Percentiles rank a stretch among this genome's conserved stretches.
Conservation (phyloP, 805 yeast species). For the Schwanniomyces polymorphus region DNA sequence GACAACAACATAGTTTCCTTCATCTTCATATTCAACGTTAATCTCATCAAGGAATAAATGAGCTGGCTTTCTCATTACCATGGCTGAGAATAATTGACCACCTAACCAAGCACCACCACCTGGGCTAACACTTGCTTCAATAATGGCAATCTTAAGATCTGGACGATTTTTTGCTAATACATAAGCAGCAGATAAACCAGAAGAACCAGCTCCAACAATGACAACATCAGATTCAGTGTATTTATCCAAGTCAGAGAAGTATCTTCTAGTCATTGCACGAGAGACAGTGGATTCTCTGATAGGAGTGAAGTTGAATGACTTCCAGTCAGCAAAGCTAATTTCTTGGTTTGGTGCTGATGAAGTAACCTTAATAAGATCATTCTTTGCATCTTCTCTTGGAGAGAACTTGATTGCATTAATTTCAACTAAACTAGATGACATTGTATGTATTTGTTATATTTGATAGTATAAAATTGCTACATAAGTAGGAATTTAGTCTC, state of each 20-base stretch:
- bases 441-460: neutral
- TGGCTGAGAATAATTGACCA: slow-evolving; percentile 74
- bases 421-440: neutral
- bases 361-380: slow-evolving; percentile 11
- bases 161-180: slow-evolving; percentile 72
- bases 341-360: slow-evolving; percentile 20
- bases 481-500: neutral
- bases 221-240: slow-evolving; percentile 75
- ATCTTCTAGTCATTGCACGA: slow-evolving; percentile 76
- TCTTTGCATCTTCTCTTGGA: neutral
- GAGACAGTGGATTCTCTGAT: slow-evolving; percentile 78
- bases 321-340: slow-evolving; percentile 58
- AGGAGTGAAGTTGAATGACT: slow-evolving; percentile 64
- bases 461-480: neutral
- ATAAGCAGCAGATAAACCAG: slow-evolving; percentile 77
- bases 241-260: slow-evolving; percentile 70
- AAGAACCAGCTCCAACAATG: slow-evolving; percentile 76
- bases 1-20: slow-evolving; percentile 77
- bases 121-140: slow-evolving; percentile 73
- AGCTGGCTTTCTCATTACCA: slow-evolving; percentile 82
- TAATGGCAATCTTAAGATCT: slow-evolving; percentile 68
- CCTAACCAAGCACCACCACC: slow-evolving; percentile 84
- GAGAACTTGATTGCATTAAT: neutral
- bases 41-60: slow-evolving; percentile 64
- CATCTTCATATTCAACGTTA: slow-evolving; percentile 69